Conservation (phyloP, 305 asterid genomes). For the Fraxinus nigra region DNA sequence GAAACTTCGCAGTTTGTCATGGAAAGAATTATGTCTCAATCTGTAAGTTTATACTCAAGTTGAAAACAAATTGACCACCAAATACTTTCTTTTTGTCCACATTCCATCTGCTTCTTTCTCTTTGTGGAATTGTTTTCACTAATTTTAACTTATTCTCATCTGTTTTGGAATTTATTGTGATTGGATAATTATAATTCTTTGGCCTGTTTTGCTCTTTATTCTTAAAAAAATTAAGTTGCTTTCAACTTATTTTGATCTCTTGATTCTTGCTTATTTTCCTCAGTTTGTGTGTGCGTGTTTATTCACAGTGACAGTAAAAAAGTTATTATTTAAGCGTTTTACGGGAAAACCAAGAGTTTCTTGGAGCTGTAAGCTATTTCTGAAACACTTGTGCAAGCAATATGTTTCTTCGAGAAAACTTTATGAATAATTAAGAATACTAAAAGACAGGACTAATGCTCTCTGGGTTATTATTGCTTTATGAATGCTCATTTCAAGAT, state of each 20-base stretch:
- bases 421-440: constrained; percentile 15
- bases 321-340: constrained; percentile 19
- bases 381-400: constrained; percentile 29
- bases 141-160: background rate
- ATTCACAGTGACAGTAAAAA: background rate
- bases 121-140: constrained; percentile 7
- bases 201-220: background rate
- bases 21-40: constrained; percentile 96
- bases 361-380: constrained; percentile 40
- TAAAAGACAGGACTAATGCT: background rate
- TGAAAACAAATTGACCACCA: constrained; percentile 9
- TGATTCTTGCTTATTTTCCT: background rate
- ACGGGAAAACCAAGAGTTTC: constrained; percentile 41
- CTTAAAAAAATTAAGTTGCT: background rate
- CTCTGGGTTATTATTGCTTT: background rate
- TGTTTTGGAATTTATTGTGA: background rate
- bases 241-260: background rate
- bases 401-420: constrained; percentile 30
- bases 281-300: constrained; percentile 10
- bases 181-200: background rate
- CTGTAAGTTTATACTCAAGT: constrained; percentile 53
- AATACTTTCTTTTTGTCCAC: constrained; percentile 31
- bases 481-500: background rate
- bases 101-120: constrained; percentile 23
- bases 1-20: constrained; percentile 86